Conservation (phyloP, 805 yeast genomes). For the Metschnikowia baotianmanensis region DNA sequence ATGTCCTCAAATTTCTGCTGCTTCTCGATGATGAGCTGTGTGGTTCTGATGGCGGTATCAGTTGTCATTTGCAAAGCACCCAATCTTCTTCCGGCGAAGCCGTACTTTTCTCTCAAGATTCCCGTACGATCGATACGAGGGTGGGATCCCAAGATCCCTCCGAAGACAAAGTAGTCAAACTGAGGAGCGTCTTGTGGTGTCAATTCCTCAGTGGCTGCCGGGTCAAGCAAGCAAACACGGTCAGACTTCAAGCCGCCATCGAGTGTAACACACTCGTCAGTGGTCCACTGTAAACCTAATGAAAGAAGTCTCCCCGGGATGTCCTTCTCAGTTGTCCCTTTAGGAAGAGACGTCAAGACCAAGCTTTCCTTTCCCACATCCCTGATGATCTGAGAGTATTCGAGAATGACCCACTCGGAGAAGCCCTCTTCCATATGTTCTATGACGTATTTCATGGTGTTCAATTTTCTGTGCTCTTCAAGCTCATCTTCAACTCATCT, state of each 20-base stretch:
- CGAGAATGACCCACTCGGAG: constrained; percentile 93
- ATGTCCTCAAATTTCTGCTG: constrained; percentile 63
- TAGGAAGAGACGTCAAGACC: constrained; percentile 72
- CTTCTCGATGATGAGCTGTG: constrained; percentile 71
- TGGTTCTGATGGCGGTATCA: constrained; percentile 93
- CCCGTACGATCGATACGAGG: constrained; percentile 93
- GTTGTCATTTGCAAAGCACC: constrained; percentile 95
- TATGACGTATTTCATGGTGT: constrained; percentile 77
- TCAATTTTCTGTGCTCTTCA: background rate
- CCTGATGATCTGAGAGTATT: constrained; percentile 74
- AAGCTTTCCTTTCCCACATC: constrained; percentile 82
- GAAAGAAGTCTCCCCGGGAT: constrained; percentile 61
- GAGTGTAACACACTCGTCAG: constrained; percentile 60
- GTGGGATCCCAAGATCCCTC: constrained; percentile 94
- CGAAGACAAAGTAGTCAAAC: constrained; percentile 90
- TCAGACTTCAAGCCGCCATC: constrained; percentile 43
- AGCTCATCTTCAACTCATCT: background rate
- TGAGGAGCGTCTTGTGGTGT: constrained; percentile 61
- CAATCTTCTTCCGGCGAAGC: constrained; percentile 81
- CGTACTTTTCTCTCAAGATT: constrained; percentile 74
- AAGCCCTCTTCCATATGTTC: constrained; percentile 98
- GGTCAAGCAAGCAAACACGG: constrained; percentile 82
- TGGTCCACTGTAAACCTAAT: constrained; percentile 79
- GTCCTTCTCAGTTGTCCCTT: constrained; percentile 53
- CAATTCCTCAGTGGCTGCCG: constrained; percentile 75